A percentile compares a stretch with the other conserved stretches of the same genome.
phyloP scores from a whole-genome alignment of 2,329 filamentous ascomycete genomes.

The Cercospora zeae-maydis region DNA sequence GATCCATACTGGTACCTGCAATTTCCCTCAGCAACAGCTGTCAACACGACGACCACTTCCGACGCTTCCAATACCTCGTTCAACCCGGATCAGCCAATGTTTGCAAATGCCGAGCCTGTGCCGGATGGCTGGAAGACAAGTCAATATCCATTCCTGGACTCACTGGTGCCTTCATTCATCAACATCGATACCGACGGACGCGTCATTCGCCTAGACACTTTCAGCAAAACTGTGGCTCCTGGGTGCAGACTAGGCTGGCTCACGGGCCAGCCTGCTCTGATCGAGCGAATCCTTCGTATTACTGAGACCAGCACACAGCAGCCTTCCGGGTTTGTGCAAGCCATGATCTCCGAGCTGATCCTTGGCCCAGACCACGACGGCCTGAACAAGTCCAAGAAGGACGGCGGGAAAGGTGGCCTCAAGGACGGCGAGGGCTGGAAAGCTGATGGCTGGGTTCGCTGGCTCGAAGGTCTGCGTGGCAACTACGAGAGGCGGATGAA shows the following conservation, averaged over 20 bases:
- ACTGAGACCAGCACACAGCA: constrained; percentile 76
- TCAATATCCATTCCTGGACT: constrained; percentile 77
- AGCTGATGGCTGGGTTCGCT: constrained; percentile 81
- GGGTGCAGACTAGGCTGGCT: constrained; percentile 90
- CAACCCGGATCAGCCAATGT: constrained; percentile 30
- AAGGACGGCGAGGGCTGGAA: constrained; percentile 65
- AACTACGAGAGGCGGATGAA: constrained; percentile 83
- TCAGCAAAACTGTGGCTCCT: constrained; percentile 88
- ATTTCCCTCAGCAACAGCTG: constrained; percentile 65
- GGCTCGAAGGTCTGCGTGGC: constrained; percentile 79
- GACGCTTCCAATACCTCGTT: constrained; percentile 30
- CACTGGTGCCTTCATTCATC: constrained; percentile 76
- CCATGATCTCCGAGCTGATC: constrained; percentile 72
- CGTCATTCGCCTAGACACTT: constrained; percentile 86
- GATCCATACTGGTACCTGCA: constrained; percentile 94
- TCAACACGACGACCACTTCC: constrained; percentile 33
- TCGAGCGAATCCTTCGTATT: constrained; percentile 70
- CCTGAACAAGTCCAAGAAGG: constrained; percentile 40
- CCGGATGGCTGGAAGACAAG: constrained; percentile 51
- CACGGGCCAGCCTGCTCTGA: constrained; percentile 73
- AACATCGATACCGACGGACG: constrained; percentile 79
- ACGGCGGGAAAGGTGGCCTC: constrained; percentile 46
- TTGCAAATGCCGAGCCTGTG: constrained; percentile 50
- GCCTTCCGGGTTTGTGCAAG: constrained; percentile 85
- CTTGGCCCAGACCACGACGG: constrained; percentile 64